phyloP scores from a whole-genome alignment of 164 flowering plant species.

The Cinnamomum chago region DNA sequence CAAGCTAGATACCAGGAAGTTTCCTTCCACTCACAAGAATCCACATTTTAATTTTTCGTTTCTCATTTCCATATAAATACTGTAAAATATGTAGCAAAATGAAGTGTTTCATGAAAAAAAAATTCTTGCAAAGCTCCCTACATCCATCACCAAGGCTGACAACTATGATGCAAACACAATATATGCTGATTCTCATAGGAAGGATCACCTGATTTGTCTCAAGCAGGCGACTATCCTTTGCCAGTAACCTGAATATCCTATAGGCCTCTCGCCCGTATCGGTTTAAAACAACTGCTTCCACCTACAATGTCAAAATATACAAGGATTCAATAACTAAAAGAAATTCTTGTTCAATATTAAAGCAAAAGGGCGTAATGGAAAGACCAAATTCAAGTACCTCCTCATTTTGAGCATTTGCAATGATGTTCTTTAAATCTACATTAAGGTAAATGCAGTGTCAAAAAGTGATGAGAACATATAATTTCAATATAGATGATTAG shows the following conservation, averaged over 20 bases:
- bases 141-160: no score
- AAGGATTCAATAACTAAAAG: background rate
- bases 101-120: no score
- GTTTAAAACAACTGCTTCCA: slow-evolving; percentile 67
- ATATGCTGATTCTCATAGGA: background rate
- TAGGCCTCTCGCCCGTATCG: slow-evolving; percentile 68
- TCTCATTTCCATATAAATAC: no score
- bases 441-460: background rate
- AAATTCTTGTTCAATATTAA: background rate
- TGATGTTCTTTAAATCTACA: slow-evolving; percentile 60
- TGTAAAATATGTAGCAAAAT: no score
- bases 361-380: background rate
- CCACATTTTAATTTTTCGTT: no score
- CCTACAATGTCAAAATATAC: slow-evolving; percentile 33
- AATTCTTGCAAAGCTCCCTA: no score
- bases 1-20: no score
- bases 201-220: slow-evolving; percentile 66
- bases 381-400: slow-evolving; percentile 48
- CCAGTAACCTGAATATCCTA: slow-evolving; percentile 65
- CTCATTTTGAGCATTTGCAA: slow-evolving; percentile 53
- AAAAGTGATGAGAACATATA: background rate
- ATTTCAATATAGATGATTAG: background rate
- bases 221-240: slow-evolving; percentile 33
- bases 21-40: no score
- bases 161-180: background rate